phyloP scores from a whole-genome alignment of 805 yeast genomes.

The Candida oleophila region DNA sequence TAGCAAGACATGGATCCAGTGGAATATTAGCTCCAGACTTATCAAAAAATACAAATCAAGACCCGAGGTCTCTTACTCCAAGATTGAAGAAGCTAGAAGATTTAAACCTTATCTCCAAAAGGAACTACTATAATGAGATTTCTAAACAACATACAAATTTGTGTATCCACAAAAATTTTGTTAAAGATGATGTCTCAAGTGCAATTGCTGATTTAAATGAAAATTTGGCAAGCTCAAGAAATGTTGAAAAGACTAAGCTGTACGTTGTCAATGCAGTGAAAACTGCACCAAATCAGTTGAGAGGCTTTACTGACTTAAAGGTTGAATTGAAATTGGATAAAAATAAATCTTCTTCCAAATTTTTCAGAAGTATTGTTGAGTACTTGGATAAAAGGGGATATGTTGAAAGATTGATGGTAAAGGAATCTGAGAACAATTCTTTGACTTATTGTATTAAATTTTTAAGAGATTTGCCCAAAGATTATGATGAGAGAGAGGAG shows the following conservation, averaged over 20 bases:
- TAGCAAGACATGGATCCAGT: conserved; percentile 52
- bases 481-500: conserved; percentile 44
- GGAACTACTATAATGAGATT: conserved; percentile 26
- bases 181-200: conserved; percentile 23
- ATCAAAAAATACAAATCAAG: conserved; percentile 60
- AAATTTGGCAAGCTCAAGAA: conserved; percentile 27
- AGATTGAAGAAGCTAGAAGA: conserved; percentile 57
- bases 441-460: conserved; percentile 40
- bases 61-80: conserved; percentile 65
- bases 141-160: conserved; percentile 55
- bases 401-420: conserved; percentile 52
- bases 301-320: conserved; percentile 61
- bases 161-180: conserved; percentile 51
- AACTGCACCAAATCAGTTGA: conserved; percentile 56
- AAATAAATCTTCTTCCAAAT: conserved; percentile 36
- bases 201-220: conserved; percentile 19
- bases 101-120: conserved; percentile 46
- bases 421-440: conserved; percentile 24
- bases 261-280: conserved; percentile 50
- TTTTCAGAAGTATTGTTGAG: conserved; percentile 49
- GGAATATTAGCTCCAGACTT: conserved; percentile 65
- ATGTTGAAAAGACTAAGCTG: conserved; percentile 26
- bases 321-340: conserved; percentile 54
- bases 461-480: conserved; percentile 47
- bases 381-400: conserved; percentile 45